Evolutionary conservation across 2,329 filamentous ascomycete genomes (phyloP), one percentile per base, ranked within the genome.

Genomic region (Cryoendolithus antarcticus): DNA sequence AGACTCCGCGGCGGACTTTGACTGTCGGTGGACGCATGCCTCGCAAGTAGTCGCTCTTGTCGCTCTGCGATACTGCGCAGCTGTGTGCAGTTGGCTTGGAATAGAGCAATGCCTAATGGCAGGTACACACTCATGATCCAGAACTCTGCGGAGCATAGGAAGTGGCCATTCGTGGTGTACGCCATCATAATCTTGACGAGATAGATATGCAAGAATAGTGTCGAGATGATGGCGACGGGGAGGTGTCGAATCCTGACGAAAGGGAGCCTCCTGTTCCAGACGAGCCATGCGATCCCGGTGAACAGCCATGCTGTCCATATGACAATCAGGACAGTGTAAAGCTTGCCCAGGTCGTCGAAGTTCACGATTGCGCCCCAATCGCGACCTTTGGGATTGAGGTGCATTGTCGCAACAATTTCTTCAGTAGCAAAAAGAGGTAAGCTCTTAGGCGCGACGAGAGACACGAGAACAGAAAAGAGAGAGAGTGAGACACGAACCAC

Each of bases 51-150:
- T 12, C 41, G 40, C 21, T 43, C 37, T 35, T 52, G 48, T 33
- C 46, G 50, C 12, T 51, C 41, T 30, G 43, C 44, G 28, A 48
- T 42, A 31, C 46, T 50, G 11, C 77, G 65, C 38, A 80, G 74
- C 40, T 74, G 72, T 49, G 65, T 70, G 53, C 79, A 78, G 43
- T 72, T 71, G 13, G 74, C 76, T 51, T 81, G 76, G 52, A 80
- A 80, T 4, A 82, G 59, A 6, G 74, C 76, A 39, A 82, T 74
- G 15, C 77, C 77, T 35, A 75, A 69, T 8, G 77, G 77, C 3
- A 81, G 62, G 54, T 74, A 77, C 40, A 75, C 64, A 44, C 72
- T 70, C 77, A 82, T 82, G 56, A 78, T 67, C 74, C 76, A 82
- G 54, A 68, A 82, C 56, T 79, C 73, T 10, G 64, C 63, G 12